Evolutionary conservation across 2,329 filamentous ascomycete species (phyloP), one percentile per base, ranked within the genome.

Genomic region (Fusarium scirpi): DNA sequence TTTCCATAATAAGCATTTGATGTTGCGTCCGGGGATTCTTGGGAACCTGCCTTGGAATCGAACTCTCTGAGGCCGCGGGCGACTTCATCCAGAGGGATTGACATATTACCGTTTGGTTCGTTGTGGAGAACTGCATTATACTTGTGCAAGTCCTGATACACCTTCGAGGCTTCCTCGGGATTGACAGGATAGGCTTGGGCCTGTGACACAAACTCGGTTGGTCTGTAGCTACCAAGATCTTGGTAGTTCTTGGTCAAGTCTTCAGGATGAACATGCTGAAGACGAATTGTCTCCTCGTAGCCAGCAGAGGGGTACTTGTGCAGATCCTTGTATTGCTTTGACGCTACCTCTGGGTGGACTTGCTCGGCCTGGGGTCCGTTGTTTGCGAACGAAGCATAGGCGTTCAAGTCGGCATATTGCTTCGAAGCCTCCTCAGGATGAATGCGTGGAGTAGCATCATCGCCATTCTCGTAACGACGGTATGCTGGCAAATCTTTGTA

Each of bases 171-270:
- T 63, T 82, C 79, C 65, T 81, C 80, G 2, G 79, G 76, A 32
- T 80, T 72, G 18, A 67, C 65, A 4, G 76, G 77, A 30, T 77
- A 75, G 10, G 72, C 69, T 29, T 71, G 62, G 47, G 61, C 72
- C 32, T 74, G 68, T 10, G 75, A 73, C 40, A 78, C 78, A 53
- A 80, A 79, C 6, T 65, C 64, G 22, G 70, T 67, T 3, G 75
- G 73, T n/a, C 73, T 71, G 66, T 86, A 85, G 58, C 80, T 76
- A 55, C 77, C 76, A 52, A 85, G 77, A 57, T 86, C 84, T 11
- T 78, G 74, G 45, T 84, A 82, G 8, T 76, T 67, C 58, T 82
- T 83, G 27, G 78, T 78, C 46, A 77, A 65, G 62, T 82, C 80
- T 64, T 82, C 81, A 12, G 80, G 76, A n/a, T 80, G 79, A n/a